Conservation (phyloP, 495 filamentous ascomycete species). For the Neurospora tetraspora region DNA sequence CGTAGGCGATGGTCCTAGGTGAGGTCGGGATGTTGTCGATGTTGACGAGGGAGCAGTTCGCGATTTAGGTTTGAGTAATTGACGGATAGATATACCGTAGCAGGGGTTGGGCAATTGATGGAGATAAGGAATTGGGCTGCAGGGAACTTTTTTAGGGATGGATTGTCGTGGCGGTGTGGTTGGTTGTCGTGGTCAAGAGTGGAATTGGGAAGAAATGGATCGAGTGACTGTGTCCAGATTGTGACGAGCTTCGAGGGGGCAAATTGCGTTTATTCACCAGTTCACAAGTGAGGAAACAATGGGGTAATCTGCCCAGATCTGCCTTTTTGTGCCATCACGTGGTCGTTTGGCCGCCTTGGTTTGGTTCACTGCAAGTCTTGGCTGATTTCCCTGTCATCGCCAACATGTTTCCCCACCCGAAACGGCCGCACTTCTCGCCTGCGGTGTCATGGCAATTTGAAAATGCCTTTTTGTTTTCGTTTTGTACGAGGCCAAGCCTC, state of each 20-base stretch:
- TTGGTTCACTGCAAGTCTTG: background rate
- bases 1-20: background rate
- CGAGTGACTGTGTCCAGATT: background rate
- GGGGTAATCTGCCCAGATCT: background rate
- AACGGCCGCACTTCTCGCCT: background rate
- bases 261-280: background rate
- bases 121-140: background rate
- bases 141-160: background rate
- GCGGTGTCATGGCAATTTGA: background rate
- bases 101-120: background rate
- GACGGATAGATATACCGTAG: background rate
- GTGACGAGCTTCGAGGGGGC: background rate
- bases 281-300: background rate
- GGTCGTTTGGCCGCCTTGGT: background rate
- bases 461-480: background rate
- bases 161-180: background rate
- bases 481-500: background rate
- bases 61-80: background rate
- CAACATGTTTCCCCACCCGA: background rate
- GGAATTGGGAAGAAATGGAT: background rate
- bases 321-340: background rate
- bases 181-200: background rate
- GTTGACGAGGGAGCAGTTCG: background rate
- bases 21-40: background rate
- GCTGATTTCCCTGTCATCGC: background rate